A percentile compares a stretch with the other conserved stretches of the same genome.
Evolutionary conservation across 2,329 filamentous ascomycete species (phyloP).

Genomic region (Fusarium tupiense): DNA sequence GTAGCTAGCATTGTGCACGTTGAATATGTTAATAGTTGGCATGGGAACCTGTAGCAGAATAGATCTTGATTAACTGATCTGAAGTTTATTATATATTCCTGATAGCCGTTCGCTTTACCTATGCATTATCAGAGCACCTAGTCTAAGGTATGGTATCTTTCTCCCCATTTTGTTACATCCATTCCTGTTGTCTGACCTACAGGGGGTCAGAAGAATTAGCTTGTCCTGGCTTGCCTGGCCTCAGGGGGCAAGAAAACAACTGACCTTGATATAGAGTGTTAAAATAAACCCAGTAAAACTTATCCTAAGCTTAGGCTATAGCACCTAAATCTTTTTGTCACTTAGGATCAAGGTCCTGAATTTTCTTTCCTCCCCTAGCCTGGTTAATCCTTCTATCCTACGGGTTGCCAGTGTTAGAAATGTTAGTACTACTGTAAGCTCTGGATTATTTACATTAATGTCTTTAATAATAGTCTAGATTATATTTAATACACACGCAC

Average conservation of each 20-base stretch:
- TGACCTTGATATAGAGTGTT: no score
- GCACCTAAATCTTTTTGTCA: no score
- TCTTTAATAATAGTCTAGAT: not conserved
- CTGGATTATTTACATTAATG: not conserved
- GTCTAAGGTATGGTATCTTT: not conserved
- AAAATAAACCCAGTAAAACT: no score
- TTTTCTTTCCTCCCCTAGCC: no score
- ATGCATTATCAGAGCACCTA: not conserved
- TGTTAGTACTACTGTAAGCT: not conserved
- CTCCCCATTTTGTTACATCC: not conserved
- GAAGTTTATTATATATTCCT: not conserved
- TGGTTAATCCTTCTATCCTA: not conserved
- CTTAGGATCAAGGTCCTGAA: no score
- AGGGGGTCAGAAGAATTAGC: no score
- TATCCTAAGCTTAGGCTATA: no score
- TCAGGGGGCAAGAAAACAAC: no score
- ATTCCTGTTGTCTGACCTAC: not conserved
- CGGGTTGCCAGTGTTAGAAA: not conserved
- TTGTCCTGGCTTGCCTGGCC: no score
- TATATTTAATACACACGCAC: no score
- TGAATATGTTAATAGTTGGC: not conserved
- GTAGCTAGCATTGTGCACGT: not conserved
- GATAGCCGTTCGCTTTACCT: not conserved
- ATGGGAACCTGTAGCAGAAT: not conserved
- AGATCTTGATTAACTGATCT: not conserved